A percentile compares a stretch with the other conserved stretches of the same genome.
phyloP scores from a whole-genome alignment of 2,329 filamentous ascomycete species.

The Plenodomus tracheiphilus region DNA sequence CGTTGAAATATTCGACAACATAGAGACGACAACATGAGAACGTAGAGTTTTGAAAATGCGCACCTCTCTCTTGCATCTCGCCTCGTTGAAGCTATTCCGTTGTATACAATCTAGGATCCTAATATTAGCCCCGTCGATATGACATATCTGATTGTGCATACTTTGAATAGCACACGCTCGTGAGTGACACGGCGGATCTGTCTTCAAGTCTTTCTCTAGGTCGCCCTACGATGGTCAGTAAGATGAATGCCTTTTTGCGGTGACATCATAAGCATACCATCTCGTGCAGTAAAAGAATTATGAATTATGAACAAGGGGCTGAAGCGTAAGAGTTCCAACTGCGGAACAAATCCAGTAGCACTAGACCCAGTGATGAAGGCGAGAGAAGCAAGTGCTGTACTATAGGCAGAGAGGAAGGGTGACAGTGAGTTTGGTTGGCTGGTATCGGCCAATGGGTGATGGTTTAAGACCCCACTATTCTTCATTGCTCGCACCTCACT shows the following conservation, averaged over 20 bases:
- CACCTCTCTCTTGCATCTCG: constrained; percentile 70
- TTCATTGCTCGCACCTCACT: constrained; percentile 31
- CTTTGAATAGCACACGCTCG: constrained; percentile 91
- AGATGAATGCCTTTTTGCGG: constrained; percentile 9
- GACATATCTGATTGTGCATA: constrained; percentile 41
- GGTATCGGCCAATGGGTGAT: constrained; percentile 15
- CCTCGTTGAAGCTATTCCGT: constrained; percentile 83
- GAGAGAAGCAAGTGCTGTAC: constrained; percentile 2
- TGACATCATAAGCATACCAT: constrained; percentile 40
- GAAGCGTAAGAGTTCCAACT: no score
- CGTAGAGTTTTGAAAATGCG: no score
- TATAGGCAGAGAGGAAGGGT: constrained; percentile 3
- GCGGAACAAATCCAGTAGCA: background rate
- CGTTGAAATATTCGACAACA: no score
- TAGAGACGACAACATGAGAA: no score
- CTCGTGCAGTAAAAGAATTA: background rate
- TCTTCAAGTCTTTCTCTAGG: constrained; percentile 71
- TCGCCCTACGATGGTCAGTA: constrained; percentile 37
- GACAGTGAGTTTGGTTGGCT: constrained; percentile 19
- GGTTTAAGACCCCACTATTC: constrained; percentile 34
- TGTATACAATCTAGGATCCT: constrained; percentile 70
- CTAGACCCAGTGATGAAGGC: background rate
- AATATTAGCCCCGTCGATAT: background rate
- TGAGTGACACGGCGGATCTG: constrained; percentile 81
- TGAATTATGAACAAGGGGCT: no score